Evolutionary conservation across 352 stramenopile genomes (phyloP), one percentile per base, ranked within the genome.

Genomic region (Phytophthora megakarya): DNA sequence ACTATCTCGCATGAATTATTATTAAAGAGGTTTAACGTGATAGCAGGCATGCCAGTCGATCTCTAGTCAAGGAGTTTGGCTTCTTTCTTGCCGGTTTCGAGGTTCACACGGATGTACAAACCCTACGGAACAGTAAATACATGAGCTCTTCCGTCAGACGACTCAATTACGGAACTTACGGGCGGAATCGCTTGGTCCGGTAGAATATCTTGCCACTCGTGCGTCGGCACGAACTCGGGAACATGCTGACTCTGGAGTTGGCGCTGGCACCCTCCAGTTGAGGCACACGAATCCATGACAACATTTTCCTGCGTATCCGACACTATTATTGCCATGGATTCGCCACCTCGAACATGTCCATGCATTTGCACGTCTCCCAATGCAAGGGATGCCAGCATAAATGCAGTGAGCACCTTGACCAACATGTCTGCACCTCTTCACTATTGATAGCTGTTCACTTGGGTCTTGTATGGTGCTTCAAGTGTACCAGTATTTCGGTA

Each of bases 181-280:
- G 72, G 74, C 2, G 79, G 79, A 22, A 88, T 73, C 1, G 70
- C 70, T 60, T 89, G 75, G 56, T 79, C 73, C 0, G 73, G 75
- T 18, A 84, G 51, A 40, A 89, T 77, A 59, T 82, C 73, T 46
- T 89, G 64, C 80, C 80, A 87, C 28, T 87, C 80, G 10, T 76
- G 35, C 5, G 82, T 90, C 4, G 84, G 71, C 12, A 82, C 68
- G 57, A 93, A 93, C 54, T 89, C 80, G 1, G 78, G 78, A 52
- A 73, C 43, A 7, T 66, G 33, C 9, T 40, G 39, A 32, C 50
- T 38, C 28, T 23, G 38, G 10, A 65, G 50, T 38, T 53, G 43
- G 23, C 37, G 67, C 1, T 63, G 45, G 37, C 70, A 70, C 16
- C 47, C 68, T 44, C 61, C 59, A 39, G 53, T 59, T 16, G 48